Evolutionary conservation across 768 basidiomycete genomes (phyloP).

Genomic region (Termitomyces sp.): DNA sequence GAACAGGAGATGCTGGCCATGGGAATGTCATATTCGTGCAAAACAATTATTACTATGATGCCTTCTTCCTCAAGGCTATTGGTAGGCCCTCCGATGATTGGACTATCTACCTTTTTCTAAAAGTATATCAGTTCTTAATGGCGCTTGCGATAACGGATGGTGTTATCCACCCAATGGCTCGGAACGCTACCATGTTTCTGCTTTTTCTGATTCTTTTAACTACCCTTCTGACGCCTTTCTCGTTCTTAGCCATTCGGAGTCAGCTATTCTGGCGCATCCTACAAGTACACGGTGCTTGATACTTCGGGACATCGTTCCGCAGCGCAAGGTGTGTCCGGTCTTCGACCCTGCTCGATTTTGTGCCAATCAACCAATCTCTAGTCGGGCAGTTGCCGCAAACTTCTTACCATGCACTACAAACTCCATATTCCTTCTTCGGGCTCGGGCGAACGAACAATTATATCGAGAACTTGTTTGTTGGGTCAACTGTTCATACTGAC

Average conservation of each 20-base stretch:
- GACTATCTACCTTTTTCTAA: neutral
- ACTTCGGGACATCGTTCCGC: conserved; percentile 84
- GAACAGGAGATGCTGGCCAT: conserved; percentile 60
- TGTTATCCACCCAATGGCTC: conserved; percentile 63
- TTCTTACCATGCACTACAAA: conserved; percentile 82
- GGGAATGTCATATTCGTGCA: conserved; percentile 79
- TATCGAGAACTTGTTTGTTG: conserved; percentile 97
- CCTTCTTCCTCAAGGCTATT: conserved; percentile 96
- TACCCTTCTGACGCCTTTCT: neutral
- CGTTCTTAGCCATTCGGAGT: conserved; percentile 78
- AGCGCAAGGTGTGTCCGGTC: conserved; percentile 64
- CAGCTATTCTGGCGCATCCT: conserved; percentile 91
- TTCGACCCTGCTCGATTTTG: neutral
- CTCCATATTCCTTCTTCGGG: conserved; percentile 95
- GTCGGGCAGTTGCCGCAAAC: conserved; percentile 93
- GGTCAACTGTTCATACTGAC: conserved; percentile 70
- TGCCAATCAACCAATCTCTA: conserved; percentile 22
- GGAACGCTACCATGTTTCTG: conserved; percentile 65
- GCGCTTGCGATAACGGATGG: conserved; percentile 82
- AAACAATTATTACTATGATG: conserved; percentile 98
- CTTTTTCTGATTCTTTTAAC: neutral
- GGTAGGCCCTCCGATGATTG: conserved; percentile 41
- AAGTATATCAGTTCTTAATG: conserved; percentile 69
- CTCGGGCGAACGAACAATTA: conserved; percentile 98
- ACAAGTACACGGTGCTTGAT: conserved; percentile 95